Conservation (phyloP, 2,329 filamentous ascomycete genomes). For the Venturiaceae sp. region DNA sequence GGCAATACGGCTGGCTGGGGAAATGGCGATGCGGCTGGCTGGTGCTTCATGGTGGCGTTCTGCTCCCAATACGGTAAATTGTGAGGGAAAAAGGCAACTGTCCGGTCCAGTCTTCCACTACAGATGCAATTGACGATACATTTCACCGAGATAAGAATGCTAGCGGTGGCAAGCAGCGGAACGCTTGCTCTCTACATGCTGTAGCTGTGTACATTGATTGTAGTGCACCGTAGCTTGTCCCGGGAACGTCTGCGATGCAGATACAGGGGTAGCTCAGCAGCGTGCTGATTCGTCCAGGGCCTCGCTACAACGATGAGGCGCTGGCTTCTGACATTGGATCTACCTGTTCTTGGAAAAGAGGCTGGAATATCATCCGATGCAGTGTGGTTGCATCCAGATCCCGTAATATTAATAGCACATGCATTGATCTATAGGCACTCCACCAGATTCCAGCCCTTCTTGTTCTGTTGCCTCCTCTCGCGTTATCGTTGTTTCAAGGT, state of each 20-base stretch:
- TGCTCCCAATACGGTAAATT: not conserved
- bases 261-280: no score
- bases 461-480: not conserved
- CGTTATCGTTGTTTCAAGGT: no score
- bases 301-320: no score
- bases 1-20: not conserved
- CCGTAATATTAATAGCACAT: not conserved
- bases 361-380: not conserved
- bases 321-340: not conserved
- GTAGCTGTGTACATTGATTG: not conserved
- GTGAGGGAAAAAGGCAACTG: not conserved
- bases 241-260: not conserved
- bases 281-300: not conserved
- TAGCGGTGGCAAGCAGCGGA: not conserved
- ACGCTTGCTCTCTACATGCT: not conserved
- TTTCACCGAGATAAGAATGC: not conserved
- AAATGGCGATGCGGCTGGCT: no score
- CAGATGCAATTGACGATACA: not conserved
- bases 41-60: not conserved
- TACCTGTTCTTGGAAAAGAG: not conserved
- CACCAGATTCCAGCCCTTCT: not conserved
- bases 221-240: not conserved
- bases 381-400: not conserved
- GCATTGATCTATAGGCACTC: not conserved
- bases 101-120: not conserved